Evolutionary conservation across 2,329 filamentous ascomycete species (phyloP), one percentile per base, ranked within the genome.

Genomic region (Nemania abortiva): DNA sequence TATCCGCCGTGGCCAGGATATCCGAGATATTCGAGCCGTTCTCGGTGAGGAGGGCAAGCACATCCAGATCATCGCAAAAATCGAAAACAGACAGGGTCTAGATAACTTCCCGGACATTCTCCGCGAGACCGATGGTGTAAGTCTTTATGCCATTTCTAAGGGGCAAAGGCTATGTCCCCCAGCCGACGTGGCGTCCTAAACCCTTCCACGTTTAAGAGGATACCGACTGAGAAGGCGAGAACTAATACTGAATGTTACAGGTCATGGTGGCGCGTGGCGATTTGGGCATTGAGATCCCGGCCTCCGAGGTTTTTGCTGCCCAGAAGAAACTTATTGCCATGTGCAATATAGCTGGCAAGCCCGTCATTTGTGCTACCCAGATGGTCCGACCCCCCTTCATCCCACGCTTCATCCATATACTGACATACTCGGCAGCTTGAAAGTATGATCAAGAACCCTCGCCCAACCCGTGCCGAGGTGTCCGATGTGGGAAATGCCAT

Each of bases 281-380:
- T 81, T 86, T 97, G 74, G 96, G 96, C 87, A 99, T 99, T 78
- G 96, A 99, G 86, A 99, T 99, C 77, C 95, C 96, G 58, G 95
- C 96, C 70, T 94, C 95, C 73, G 96, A 99, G 88, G 96, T 99
- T 75, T 99, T 99, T 84, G 94, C 97, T 76, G 96, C 96, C 66
- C 96, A 99, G 88, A 99, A 99, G 92, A 99, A 99, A 93, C 95
- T 99, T 89, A 99, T 99, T 84, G 95, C 96, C 84, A 98, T 98
- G 91, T 99, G 96, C 90, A 99, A 99, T 88, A 91, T 98, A 80
- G 95, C 94, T 76, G 96, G 96, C 84, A 99, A 99, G 89, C 96
- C 96, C 75, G 95, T 95, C 82, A 98, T 99, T 82, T 98, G 95
- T 84, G 96, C 96, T 69, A 99, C 96, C 49, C 96, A 99, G 88